Base-by-base conservation (phyloP, 75 land plant species). In the Adiantum capillusveneris region DNA sequence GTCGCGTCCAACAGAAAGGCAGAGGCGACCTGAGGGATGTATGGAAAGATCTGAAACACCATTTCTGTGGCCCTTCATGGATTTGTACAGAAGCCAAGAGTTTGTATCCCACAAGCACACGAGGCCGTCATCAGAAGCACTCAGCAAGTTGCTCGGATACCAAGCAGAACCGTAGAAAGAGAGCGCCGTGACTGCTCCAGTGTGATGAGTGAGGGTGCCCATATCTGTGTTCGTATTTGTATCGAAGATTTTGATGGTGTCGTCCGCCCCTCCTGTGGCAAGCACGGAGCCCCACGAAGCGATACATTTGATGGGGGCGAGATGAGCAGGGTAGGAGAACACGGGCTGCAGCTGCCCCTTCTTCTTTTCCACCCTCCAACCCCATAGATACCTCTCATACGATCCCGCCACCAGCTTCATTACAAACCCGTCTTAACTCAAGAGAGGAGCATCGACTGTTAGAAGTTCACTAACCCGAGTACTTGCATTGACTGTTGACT, bases 241-340 rank as follows among this genome's bases (percentile, higher is more conserved):
- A 64, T 90, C 86, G 66, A 86, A 95, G 57, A 95, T 62, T 24
- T 80, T 74, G 64, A 95, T 65, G 75, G 96, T 69, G 72, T 95
- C 96, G 52, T 90, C 96, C 20, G 75, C 41, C 25, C 77, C 85
- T 25, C 87, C 88, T 25, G 96, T 90, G 22, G 76, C 96, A 7
- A 89, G 85, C 19, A 79, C 66, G 34, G 86, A 41, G 25, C 83
- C 80, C 29, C 81, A 56, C 14, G 69, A 72, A 19, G 99, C 86
- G 48, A 80, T 71, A 65, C 86, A 65, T 41, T 82, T 86, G 77
- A 95, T 70, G 53, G 88, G 72, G 29, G 81, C 76, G 53, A 64
- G 68, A 65, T 95, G 99, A 24, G 96, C 70, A 1, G 87, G 88
- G 80, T 80, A 86, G 50, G 88, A 81, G 79, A 95, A 93, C 59